Evolutionary conservation across 2,329 filamentous ascomycete species (phyloP), one percentile per base, ranked within the genome.

Genomic region (Diaporthe sp.): DNA sequence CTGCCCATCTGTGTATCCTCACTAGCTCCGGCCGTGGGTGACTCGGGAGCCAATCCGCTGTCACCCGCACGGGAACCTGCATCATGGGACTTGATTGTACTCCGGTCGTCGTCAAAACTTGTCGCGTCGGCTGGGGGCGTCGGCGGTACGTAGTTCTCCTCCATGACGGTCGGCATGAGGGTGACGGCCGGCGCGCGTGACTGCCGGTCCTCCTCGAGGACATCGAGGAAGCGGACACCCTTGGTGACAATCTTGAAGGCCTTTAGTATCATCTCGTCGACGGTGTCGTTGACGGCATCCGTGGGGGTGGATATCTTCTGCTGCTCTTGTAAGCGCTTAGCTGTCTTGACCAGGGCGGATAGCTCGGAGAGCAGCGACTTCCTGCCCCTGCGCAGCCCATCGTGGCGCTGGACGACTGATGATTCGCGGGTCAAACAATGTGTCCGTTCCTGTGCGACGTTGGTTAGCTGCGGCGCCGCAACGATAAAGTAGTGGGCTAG

Each of bases 191-290:
- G 86, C 12, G 86, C 86, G 71, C 88, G 85, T 54, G 84, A 81
- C 74, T 86, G 85, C 61, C 87, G 83, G 78, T 92, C 90, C 22
- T 91, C 93, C 50, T 94, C 92, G 85, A 97, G 92, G 2, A 96
- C 89, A 78, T 99, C 97, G 55, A 98, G 88, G 80, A 99, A 98
- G 58, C 93, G 90, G 35, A 98, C 95, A 19, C 94, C 95, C 79
- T 96, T 92, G 64, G 93, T 96, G n/a, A 98, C 94, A 70, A 98
- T 95, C 81, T 94, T 95, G 86, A 98, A 98, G 0, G 96, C 96
- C 82, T 96, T 97, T 71, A 97, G 86, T 33, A 98, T 94, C 90
- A 98, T 95, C 82, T 98, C 94, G 80, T 98, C 96, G 74, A 98
- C 90, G 74, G 96, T 90, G 78, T 94, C 91, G 79, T 95, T 95